phyloP scores from a whole-genome alignment of 306 rosid genomes.

The Aeschynomene evenia region DNA sequence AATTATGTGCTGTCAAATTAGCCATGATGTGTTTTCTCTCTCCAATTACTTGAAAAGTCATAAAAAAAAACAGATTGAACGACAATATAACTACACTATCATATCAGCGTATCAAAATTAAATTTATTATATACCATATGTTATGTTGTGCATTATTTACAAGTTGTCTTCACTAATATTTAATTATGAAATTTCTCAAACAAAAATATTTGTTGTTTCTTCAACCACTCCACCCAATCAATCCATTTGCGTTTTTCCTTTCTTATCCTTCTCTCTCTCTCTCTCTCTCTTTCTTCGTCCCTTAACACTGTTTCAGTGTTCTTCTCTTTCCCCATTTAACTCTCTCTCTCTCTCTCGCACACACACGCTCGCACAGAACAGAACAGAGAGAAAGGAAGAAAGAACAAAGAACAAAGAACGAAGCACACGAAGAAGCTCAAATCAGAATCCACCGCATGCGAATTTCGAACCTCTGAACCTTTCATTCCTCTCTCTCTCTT shows the following conservation, averaged over 20 bases:
- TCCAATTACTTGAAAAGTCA: too few species aligned
- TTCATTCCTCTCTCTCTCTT: too few species aligned
- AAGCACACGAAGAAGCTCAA: not conserved
- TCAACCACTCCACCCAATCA: conserved; percentile 68
- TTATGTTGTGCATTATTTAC: too few species aligned
- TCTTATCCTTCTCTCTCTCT: not conserved
- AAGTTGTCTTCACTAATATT: too few species aligned
- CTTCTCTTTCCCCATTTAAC: not conserved
- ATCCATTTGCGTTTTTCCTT: conserved; percentile 26
- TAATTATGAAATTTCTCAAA: too few species aligned
- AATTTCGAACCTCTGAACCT: not conserved
- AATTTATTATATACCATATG: too few species aligned
- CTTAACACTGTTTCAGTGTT: conserved; percentile 48
- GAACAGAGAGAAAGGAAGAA: not conserved
- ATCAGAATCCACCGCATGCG: not conserved
- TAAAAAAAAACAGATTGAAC: too few species aligned
- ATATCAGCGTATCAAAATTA: too few species aligned
- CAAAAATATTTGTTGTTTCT: conserved; percentile 5
- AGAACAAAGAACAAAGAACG: not conserved
- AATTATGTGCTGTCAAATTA: too few species aligned
- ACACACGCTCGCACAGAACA: not conserved
- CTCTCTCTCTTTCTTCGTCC: not conserved
- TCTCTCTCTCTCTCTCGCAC: not conserved
- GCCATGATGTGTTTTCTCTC: too few species aligned
- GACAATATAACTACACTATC: too few species aligned